These are phyloP conservation scores for Alternaria burnsii DNA, from an alignment of 2,329 filamentous ascomycete species.

Conservation along the genomic window DNA sequence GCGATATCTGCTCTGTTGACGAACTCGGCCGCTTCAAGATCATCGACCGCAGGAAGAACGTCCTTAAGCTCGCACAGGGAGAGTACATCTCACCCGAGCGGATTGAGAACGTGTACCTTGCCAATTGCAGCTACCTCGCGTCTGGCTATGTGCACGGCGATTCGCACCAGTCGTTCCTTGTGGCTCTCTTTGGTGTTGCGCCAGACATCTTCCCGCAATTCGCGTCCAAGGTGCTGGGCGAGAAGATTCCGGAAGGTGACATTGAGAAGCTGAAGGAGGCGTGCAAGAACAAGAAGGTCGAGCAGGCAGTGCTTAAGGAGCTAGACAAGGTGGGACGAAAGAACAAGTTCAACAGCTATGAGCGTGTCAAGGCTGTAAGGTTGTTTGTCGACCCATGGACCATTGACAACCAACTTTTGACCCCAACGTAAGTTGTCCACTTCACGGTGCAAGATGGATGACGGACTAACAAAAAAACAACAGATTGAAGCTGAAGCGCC, in stretches of 20 bases:
- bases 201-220: slow-evolving; percentile 83
- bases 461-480: slow-evolving; percentile 20
- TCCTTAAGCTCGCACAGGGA: slow-evolving; percentile 97
- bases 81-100: slow-evolving; percentile 98
- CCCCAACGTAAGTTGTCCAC: slow-evolving; percentile 75
- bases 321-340: slow-evolving; percentile 80
- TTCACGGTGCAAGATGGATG: not conserved
- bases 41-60: slow-evolving; percentile 97
- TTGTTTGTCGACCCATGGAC: slow-evolving; percentile 89
- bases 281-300: slow-evolving; percentile 73
- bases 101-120: slow-evolving; percentile 93
- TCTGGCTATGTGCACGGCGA: slow-evolving; percentile 93
- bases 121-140: slow-evolving; percentile 78
- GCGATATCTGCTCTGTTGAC: slow-evolving; percentile 89
- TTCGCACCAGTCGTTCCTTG: slow-evolving; percentile 78
- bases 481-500: slow-evolving; percentile 76
- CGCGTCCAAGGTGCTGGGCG: slow-evolving; percentile 78
- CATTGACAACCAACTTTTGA: slow-evolving; percentile 89
- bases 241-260: slow-evolving; percentile 71
- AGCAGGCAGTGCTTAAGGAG: slow-evolving; percentile 77
- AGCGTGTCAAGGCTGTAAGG: slow-evolving; percentile 77
- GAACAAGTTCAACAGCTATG: slow-evolving; percentile 91
- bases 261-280: slow-evolving; percentile 72
- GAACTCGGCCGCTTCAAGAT: slow-evolving; percentile 87
- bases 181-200: slow-evolving; percentile 88